phyloP scores from a whole-genome alignment of 2,329 filamentous ascomycete species.

The Paraconiothyrium sp. region DNA sequence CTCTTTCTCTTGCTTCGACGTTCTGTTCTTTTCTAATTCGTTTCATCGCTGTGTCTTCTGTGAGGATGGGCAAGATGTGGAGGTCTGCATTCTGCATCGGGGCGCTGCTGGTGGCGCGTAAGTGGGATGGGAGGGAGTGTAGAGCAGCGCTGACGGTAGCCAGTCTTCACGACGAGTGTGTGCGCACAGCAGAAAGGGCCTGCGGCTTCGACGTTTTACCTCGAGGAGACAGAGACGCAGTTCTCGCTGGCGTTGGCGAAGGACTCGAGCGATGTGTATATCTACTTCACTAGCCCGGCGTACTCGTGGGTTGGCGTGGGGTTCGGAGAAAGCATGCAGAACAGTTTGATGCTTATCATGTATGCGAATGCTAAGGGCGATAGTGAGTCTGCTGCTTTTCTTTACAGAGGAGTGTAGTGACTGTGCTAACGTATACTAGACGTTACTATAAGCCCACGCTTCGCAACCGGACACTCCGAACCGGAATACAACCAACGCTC shows the following conservation, averaged over 20 bases:
- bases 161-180: slow-evolving; percentile 29
- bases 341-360: slow-evolving; percentile 56
- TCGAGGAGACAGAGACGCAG: slow-evolving; percentile 43
- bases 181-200: slow-evolving; percentile 30
- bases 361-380: slow-evolving; percentile 50
- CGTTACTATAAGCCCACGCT: slow-evolving; percentile 50
- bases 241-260: slow-evolving; percentile 48
- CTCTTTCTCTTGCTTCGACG: neutral
- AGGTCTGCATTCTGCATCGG: neutral
- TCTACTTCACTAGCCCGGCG: slow-evolving; percentile 46
- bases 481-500: slow-evolving; percentile 37
- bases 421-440: slow-evolving; percentile 31
- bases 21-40: neutral
- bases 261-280: slow-evolving; percentile 44
- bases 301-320: slow-evolving; percentile 58
- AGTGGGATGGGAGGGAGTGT: neutral
- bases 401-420: neutral
- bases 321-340: slow-evolving; percentile 54
- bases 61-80: neutral
- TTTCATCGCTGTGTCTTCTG: neutral
- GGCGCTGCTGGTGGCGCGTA: slow-evolving; percentile 9
- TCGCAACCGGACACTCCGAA: slow-evolving; percentile 47
- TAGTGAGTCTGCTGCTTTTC: slow-evolving; percentile 31
- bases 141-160: neutral
- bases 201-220: slow-evolving; percentile 44